A percentile compares a stretch with the other conserved stretches of the same genome.
phyloP scores from a whole-genome alignment of 768 basidiomycete genomes.

The Boletus pseudo-olivaceus region DNA sequence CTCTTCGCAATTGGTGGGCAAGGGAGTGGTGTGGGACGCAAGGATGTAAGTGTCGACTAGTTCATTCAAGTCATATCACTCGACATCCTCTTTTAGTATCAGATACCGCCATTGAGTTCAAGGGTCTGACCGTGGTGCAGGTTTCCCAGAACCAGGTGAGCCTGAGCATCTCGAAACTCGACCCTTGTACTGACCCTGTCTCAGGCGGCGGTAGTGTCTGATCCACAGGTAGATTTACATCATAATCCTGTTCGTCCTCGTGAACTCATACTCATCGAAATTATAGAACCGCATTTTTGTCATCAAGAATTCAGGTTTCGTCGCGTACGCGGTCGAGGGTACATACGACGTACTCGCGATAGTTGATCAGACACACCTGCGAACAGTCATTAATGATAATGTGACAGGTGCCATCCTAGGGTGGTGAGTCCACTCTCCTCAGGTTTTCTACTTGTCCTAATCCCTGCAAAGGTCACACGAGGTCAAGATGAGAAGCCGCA shows the following conservation, averaged over 20 bases:
- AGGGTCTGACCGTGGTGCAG: constrained; percentile 79
- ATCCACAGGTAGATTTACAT: constrained; percentile 47
- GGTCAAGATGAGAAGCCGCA: constrained; percentile 68
- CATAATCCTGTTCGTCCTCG: background rate
- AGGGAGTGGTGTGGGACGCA: constrained; percentile 65
- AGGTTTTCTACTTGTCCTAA: background rate
- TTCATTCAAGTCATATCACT: background rate
- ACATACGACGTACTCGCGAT: constrained; percentile 76
- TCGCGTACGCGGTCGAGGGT: constrained; percentile 72
- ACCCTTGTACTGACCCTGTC: background rate
- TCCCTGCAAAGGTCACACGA: constrained; percentile 52
- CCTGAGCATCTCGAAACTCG: background rate
- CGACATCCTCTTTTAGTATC: constrained; percentile 47
- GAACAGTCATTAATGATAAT: constrained; percentile 53
- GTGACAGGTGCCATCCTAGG: constrained; percentile 65
- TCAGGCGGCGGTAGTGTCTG: constrained; percentile 67
- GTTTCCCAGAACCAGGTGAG: constrained; percentile 76
- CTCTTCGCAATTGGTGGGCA: constrained; percentile 83
- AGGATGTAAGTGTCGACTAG: constrained; percentile 47
- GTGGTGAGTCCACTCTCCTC: constrained; percentile 30
- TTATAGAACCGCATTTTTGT: constrained; percentile 70
- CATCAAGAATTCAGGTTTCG: constrained; percentile 74
- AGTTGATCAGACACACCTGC: constrained; percentile 81
- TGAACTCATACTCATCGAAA: background rate
- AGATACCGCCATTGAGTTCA: constrained; percentile 77